Conservation (phyloP, 345 rosid species). For the Lepidium sativum region DNA sequence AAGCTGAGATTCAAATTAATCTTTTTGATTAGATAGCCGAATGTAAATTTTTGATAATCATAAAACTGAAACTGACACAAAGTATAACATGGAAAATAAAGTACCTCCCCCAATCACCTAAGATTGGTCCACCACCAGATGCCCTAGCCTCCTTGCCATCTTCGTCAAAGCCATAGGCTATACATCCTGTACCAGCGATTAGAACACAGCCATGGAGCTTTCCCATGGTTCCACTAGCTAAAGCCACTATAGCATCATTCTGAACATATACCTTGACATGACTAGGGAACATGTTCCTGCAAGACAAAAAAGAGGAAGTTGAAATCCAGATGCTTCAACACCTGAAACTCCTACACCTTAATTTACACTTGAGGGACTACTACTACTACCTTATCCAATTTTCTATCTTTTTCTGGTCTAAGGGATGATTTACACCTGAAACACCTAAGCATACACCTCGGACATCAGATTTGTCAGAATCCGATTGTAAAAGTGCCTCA, state of each 20-base stretch:
- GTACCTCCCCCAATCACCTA: slow-evolving; percentile 98
- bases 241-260: slow-evolving; percentile 90
- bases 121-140: slow-evolving; percentile 86
- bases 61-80: background rate
- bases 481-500: slow-evolving; percentile 64
- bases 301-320: background rate
- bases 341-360: background rate
- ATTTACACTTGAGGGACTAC: background rate
- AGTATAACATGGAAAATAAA: background rate
- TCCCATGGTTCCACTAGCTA: slow-evolving; percentile 94
- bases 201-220: slow-evolving; percentile 94
- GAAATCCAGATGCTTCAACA: background rate
- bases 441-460: slow-evolving; percentile 86
- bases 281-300: slow-evolving; percentile 71
- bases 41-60: background rate
- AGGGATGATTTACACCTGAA: slow-evolving; percentile 90
- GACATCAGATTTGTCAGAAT: slow-evolving; percentile 56
- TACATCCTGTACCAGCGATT: slow-evolving; percentile 93
- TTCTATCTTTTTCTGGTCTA: slow-evolving; percentile 67
- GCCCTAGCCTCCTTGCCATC: slow-evolving; percentile 93
- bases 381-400: slow-evolving; percentile 66
- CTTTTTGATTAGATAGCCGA: background rate
- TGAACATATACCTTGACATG: slow-evolving; percentile 68
- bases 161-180: slow-evolving; percentile 81
- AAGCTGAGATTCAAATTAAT: background rate